A percentile compares a stretch with the other conserved stretches of the same genome.
Evolutionary conservation across 2,329 filamentous ascomycete genomes (phyloP).

Genomic region (Penicillium italicum): DNA sequence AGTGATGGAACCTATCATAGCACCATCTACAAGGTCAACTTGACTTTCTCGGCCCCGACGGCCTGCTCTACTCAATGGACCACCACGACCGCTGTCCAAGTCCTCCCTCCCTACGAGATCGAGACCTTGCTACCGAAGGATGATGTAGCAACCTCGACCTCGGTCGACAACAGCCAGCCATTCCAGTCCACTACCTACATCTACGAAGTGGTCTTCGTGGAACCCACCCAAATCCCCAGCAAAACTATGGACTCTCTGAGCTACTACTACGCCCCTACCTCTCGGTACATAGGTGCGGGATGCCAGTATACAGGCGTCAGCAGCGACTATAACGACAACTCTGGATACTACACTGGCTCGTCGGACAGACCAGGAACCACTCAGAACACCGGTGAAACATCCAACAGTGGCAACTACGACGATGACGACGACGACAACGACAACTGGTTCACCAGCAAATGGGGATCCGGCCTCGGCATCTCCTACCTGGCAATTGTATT

Average conservation of each 20-base stretch:
- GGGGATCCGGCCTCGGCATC: conserved; percentile 18
- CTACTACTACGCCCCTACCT: conserved; percentile 11
- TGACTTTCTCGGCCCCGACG: conserved; percentile 28
- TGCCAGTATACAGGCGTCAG: conserved; percentile 12
- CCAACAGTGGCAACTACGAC: neutral
- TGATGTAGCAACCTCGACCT: conserved; percentile 20
- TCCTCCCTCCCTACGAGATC: conserved; percentile 20
- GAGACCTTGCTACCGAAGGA: conserved; percentile 20
- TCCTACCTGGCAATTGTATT: conserved; percentile 26
- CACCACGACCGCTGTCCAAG: conserved; percentile 19
- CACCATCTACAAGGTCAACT: conserved; percentile 27
- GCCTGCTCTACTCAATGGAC: conserved; percentile 30
- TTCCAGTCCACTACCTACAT: conserved; percentile 29
- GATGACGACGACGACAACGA: conserved; percentile 9
- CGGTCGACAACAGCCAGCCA: conserved; percentile 19
- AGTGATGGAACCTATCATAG: conserved; percentile 6
- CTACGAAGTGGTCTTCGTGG: conserved; percentile 25
- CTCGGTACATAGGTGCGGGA: conserved; percentile 12
- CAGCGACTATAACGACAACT: neutral
- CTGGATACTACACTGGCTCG: neutral
- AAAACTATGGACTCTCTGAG: conserved; percentile 22
- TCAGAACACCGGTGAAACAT: neutral
- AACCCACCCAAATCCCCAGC: conserved; percentile 30
- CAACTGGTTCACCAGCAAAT: conserved; percentile 24
- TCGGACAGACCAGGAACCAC: neutral